A percentile compares a stretch with the other conserved stretches of the same genome.
Conservation (phyloP, 495 filamentous ascomycete species). For the Hypoxylon fragiforme region DNA sequence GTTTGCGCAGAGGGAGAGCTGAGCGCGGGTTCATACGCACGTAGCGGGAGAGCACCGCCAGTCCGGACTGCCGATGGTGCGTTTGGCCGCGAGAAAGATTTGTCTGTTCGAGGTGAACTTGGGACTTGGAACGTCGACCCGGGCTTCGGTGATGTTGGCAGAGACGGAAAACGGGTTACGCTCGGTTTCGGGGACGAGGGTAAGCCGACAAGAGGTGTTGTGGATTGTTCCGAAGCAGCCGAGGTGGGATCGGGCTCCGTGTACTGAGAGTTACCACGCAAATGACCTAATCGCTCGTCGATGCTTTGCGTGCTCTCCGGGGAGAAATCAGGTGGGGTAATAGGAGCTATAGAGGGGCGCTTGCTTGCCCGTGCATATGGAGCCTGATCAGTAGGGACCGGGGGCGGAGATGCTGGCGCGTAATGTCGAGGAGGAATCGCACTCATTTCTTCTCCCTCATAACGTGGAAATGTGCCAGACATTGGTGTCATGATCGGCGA, state of each 20-base stretch:
- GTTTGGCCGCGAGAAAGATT: slow-evolving; percentile 43
- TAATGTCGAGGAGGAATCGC: slow-evolving; percentile 56
- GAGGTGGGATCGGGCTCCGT: slow-evolving; percentile 48
- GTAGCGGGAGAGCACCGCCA: slow-evolving; percentile 61
- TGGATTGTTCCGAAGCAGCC: slow-evolving; percentile 47
- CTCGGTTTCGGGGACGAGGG: slow-evolving; percentile 52
- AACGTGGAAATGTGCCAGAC: slow-evolving; percentile 54
- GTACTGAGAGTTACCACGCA: slow-evolving; percentile 42
- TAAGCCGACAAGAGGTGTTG: slow-evolving; percentile 47
- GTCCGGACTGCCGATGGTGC: slow-evolving; percentile 47
- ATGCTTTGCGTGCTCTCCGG: slow-evolving; percentile 53
- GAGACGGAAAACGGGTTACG: slow-evolving; percentile 50
- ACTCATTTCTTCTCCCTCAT: slow-evolving; percentile 55
- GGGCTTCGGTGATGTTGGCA: slow-evolving; percentile 50
- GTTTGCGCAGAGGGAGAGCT: slow-evolving; percentile 52
- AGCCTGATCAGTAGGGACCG: slow-evolving; percentile 47
- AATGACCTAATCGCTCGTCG: slow-evolving; percentile 50
- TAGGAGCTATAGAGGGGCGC: slow-evolving; percentile 37
- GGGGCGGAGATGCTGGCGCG: slow-evolving; percentile 48
- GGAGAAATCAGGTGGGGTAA: slow-evolving; percentile 52
- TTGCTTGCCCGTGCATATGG: slow-evolving; percentile 40
- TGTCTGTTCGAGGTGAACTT: slow-evolving; percentile 45
- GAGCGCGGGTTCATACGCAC: slow-evolving; percentile 61
- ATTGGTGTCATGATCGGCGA: slow-evolving; percentile 59
- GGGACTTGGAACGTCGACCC: slow-evolving; percentile 46